Evolutionary conservation across 2,329 filamentous ascomycete genomes (phyloP).

Genomic region (Exophiala alcalophila): DNA sequence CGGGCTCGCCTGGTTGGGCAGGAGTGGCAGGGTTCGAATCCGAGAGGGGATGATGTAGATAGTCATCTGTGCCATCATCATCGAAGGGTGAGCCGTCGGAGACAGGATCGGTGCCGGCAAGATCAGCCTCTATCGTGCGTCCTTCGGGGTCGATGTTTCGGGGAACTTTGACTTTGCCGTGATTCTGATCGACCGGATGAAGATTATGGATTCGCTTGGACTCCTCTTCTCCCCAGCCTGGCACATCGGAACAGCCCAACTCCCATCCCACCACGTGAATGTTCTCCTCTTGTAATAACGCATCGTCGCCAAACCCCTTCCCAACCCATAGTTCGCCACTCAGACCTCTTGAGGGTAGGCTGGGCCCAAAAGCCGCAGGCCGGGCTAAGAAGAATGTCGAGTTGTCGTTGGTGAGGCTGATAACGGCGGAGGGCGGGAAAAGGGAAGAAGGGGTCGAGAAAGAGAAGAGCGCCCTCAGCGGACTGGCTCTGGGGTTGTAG

Average conservation of each 20-base stretch:
- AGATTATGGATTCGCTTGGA: constrained; percentile 41
- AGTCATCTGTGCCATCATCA: constrained; percentile 80
- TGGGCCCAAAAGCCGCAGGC: constrained; percentile 87
- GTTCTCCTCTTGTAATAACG: constrained; percentile 56
- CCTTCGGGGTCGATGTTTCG: constrained; percentile 11
- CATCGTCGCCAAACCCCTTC: constrained; percentile 82
- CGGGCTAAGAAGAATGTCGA: constrained; percentile 93
- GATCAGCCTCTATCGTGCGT: neutral
- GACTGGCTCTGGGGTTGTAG: constrained; percentile 42
- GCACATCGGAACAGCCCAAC: constrained; percentile 90
- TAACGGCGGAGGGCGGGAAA: constrained; percentile 92
- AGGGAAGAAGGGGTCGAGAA: constrained; percentile 77
- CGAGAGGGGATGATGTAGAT: constrained; percentile 63
- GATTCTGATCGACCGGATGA: constrained; percentile 1
- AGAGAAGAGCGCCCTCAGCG: constrained; percentile 61
- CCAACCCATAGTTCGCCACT: constrained; percentile 93
- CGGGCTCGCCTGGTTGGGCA: constrained; percentile 37
- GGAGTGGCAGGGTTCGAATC: constrained; percentile 40
- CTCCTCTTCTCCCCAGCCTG: constrained; percentile 72
- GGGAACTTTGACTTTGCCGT: constrained; percentile 11
- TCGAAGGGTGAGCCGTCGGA: constrained; percentile 32
- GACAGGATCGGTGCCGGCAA: constrained; percentile 8
- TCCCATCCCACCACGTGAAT: constrained; percentile 67
- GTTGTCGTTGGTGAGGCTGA: constrained; percentile 96
- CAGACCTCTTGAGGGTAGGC: constrained; percentile 69